Conservation (phyloP, 2,329 filamentous ascomycete species). For the Magnaporthiopsis rhizophila region DNA sequence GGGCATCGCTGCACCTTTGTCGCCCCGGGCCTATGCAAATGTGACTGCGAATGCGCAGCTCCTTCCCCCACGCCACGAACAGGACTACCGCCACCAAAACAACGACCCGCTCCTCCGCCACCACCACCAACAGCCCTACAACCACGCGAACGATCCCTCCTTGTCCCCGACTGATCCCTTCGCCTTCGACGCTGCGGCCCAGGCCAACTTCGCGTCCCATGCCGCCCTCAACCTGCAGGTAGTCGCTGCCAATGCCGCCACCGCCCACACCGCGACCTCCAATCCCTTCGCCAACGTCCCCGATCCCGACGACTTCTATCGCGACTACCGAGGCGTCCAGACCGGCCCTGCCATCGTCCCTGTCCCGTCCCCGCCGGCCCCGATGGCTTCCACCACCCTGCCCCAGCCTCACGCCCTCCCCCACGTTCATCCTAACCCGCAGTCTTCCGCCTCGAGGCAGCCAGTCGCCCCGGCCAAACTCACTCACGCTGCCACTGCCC, state of each 20-base stretch:
- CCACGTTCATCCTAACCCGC: not conserved
- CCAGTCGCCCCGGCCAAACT: conserved; percentile 32
- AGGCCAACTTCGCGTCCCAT: conserved; percentile 22
- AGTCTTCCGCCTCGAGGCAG: conserved; percentile 16
- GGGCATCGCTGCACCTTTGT: conserved; percentile 24
- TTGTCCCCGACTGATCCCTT: not conserved
- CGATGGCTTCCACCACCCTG: conserved; percentile 30
- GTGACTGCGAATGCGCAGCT: not conserved
- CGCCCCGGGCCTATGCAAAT: not conserved
- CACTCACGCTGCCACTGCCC: conserved; percentile 24
- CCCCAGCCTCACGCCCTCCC: conserved; percentile 4
- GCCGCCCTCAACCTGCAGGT: conserved; percentile 29
- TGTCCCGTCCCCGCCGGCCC: conserved; percentile 17
- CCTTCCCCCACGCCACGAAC: conserved; percentile 15
- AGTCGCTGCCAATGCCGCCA: conserved; percentile 28
- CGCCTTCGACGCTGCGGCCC: not conserved
- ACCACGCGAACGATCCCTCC: conserved; percentile 1
- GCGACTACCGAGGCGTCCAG: conserved; percentile 35
- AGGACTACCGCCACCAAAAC: conserved; percentile 15
- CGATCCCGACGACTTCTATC: conserved; percentile 50
- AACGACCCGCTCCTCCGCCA: conserved; percentile 3
- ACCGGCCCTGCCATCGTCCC: conserved; percentile 21
- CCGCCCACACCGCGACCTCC: conserved; percentile 18
- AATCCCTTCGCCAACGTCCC: conserved; percentile 25
- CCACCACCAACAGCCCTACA: conserved; percentile 8